Evolutionary conservation across 805 yeast genomes (phyloP).

Genomic region (Dipodascus albidus): DNA sequence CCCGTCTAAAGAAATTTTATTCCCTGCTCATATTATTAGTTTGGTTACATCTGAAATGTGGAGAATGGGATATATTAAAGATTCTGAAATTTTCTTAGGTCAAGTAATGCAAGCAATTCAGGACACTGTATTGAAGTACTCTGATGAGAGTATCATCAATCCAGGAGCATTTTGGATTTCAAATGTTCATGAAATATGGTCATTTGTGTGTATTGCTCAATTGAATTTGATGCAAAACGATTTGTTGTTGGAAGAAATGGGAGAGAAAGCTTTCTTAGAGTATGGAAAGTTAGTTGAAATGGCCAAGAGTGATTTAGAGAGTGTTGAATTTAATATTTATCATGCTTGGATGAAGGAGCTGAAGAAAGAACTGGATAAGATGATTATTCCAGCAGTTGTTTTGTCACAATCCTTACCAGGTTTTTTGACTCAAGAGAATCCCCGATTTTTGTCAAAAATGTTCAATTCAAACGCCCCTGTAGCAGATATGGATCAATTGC

Average conservation of each 20-base stretch:
- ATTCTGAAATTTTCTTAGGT: slow-evolving; percentile 83
- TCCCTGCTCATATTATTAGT: slow-evolving; percentile 92
- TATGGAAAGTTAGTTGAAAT: slow-evolving; percentile 81
- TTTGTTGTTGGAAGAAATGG: slow-evolving; percentile 69
- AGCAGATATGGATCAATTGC: slow-evolving; percentile 88
- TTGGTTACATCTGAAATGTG: slow-evolving; percentile 94
- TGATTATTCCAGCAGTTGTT: slow-evolving; percentile 90
- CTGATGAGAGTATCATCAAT: slow-evolving; percentile 77
- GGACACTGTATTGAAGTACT: slow-evolving; percentile 62
- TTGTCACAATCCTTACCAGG: slow-evolving; percentile 94
- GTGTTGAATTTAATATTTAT: slow-evolving; percentile 84
- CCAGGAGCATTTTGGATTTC: slow-evolving; percentile 98
- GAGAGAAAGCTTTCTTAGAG: slow-evolving; percentile 80
- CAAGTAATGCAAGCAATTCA: slow-evolving; percentile 82
- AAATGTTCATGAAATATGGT: slow-evolving; percentile 87
- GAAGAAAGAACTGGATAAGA: slow-evolving; percentile 81
- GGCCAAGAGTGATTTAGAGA: slow-evolving; percentile 88
- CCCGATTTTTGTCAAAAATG: slow-evolving; percentile 74
- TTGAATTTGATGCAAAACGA: slow-evolving; percentile 81
- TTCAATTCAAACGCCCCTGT: slow-evolving; percentile 53
- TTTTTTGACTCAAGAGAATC: slow-evolving; percentile 73
- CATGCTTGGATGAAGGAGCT: slow-evolving; percentile 95
- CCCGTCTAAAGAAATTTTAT: slow-evolving; percentile 80
- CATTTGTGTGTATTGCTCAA: slow-evolving; percentile 91
- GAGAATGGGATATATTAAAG: slow-evolving; percentile 89